phyloP scores from a whole-genome alignment of 345 rosid genomes.

The Leavenworthia alabamica region DNA sequence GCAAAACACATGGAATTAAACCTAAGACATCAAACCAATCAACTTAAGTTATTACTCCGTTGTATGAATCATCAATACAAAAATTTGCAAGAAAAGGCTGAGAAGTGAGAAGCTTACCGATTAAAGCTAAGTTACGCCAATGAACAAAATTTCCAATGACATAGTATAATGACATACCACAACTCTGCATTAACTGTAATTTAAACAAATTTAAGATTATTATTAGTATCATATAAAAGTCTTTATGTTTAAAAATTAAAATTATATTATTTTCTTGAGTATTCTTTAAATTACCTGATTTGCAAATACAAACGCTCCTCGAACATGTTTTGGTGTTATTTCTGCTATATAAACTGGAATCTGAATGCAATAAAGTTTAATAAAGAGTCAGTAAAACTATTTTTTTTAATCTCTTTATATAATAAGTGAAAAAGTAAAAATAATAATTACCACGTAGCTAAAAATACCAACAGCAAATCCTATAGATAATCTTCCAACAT shows the following conservation, averaged over 20 bases:
- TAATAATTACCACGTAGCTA: constrained; percentile 36
- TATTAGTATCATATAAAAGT: not conserved
- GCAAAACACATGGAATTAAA: constrained; percentile 32
- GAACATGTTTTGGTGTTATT: constrained; percentile 33
- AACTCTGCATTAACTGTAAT: constrained; percentile 30
- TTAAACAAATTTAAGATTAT: not conserved
- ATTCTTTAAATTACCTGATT: constrained; percentile 32
- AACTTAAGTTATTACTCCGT: not conserved
- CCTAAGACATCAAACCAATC: not conserved
- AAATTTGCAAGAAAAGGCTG: not conserved
- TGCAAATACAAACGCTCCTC: constrained; percentile 36
- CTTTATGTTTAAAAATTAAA: not conserved
- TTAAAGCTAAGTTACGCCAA: constrained; percentile 32
- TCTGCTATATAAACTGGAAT: constrained; percentile 36
- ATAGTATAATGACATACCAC: constrained; percentile 29
- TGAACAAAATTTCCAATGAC: constrained; percentile 32
- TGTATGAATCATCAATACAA: too few species aligned
- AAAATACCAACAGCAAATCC: constrained; percentile 39
- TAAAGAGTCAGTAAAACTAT: not conserved
- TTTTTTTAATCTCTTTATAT: not conserved
- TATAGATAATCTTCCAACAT: constrained; percentile 36
- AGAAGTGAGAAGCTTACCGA: constrained; percentile 26
- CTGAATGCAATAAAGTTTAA: constrained; percentile 4
- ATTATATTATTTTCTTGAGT: too few species aligned
- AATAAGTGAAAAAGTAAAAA: not conserved